phyloP scores from a whole-genome alignment of 352 stramenopile species.

The Ophiocytium majus region DNA sequence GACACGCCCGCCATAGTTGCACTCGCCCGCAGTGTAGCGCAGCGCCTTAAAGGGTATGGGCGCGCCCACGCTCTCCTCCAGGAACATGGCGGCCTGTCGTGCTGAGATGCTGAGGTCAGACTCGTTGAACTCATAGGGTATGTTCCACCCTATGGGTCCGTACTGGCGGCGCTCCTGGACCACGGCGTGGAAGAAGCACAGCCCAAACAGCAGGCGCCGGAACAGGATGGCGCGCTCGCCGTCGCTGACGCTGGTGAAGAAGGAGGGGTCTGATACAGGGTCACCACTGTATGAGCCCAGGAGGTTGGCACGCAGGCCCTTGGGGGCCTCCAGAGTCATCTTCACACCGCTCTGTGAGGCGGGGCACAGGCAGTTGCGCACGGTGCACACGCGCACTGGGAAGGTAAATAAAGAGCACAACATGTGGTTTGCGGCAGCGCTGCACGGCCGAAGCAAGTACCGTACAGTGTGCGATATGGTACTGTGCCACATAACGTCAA shows the following conservation, averaged over 20 bases:
- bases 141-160: slow-evolving; percentile 88
- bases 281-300: slow-evolving; percentile 83
- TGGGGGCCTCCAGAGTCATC: slow-evolving; percentile 89
- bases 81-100: slow-evolving; percentile 63
- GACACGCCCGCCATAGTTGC: slow-evolving; percentile 89
- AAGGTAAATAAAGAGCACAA: too few species aligned
- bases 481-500: too few species aligned
- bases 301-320: slow-evolving; percentile 82
- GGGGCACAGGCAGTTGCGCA: too few species aligned
- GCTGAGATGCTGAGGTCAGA: slow-evolving; percentile 76
- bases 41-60: slow-evolving; percentile 78
- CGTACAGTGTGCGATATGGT: too few species aligned
- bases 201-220: slow-evolving; percentile 76
- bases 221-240: slow-evolving; percentile 60
- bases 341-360: slow-evolving; percentile 96
- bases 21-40: slow-evolving; percentile 83
- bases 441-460: too few species aligned
- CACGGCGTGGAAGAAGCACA: slow-evolving; percentile 91
- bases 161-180: slow-evolving; percentile 86
- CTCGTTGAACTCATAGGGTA: slow-evolving; percentile 93
- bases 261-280: slow-evolving; percentile 78
- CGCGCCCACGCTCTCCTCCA: slow-evolving; percentile 61
- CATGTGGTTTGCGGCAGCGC: too few species aligned
- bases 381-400: too few species aligned
- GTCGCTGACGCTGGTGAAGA: slow-evolving; percentile 71